Evolutionary conservation across 83 land plant species (phyloP), one percentile per base, ranked within the genome.

Genomic region (Thuja plicata): DNA sequence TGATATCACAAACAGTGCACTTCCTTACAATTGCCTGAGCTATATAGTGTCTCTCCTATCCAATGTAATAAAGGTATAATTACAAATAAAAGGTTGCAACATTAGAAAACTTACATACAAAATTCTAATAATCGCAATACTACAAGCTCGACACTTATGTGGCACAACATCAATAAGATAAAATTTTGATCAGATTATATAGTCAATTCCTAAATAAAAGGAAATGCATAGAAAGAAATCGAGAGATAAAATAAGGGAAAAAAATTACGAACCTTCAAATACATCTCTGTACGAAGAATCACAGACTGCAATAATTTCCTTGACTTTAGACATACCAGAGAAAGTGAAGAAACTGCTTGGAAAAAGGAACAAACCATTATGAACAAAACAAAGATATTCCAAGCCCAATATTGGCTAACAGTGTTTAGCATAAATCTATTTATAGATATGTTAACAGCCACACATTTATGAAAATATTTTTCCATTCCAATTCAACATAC

Each of bases 221-320:
- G n/a, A 60, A 57, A 57, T 15, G 87, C 60, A 19, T 35, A 86
- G 70, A 55, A 30, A 55, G 19, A 54, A 32, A 19, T 57, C 6
- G 21, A 86, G 43, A 37, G 15, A 52, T 30, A 16, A 35, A 86
- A 11, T 85, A 85, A 86, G 37, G 34, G 16, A 86, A 21, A 86
- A 37, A 17, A 10, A 34, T 43, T 38, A 86, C 87, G 6, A 77
- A 98, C 99, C 99, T 98, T 95, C 94, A 90, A 98, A 98, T 66
- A 98, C 84, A 85, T 96, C 95, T 57, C 91, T 91, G 87, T 97
- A 97, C 12, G 99, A 97, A 81, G 99, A 98, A 92, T 98, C 99
- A 89, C 99, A 98, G 35, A 98, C 99, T 27, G 97, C 98, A 89
- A 98, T 87, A 66, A 98, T 94, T 94, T 98, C 99, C 91, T 94